Conservation (phyloP, 768 basidiomycete genomes). For the Boletus rufocinnamomeus region DNA sequence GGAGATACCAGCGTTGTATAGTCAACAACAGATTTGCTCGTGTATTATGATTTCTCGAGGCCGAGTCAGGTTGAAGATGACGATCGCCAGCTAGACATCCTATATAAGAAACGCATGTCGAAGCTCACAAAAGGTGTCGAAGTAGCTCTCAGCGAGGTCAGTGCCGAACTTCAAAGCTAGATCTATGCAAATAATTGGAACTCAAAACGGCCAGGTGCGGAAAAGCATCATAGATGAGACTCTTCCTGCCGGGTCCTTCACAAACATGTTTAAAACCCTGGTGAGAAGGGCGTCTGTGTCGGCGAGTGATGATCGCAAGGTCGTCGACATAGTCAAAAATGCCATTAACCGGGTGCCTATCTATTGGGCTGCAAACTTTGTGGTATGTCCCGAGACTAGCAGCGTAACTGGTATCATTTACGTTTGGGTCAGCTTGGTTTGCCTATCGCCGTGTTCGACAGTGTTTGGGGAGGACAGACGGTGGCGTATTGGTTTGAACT, state of each 20-base stretch:
- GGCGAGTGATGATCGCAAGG: conserved; percentile 14
- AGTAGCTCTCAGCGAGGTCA: conserved; percentile 12
- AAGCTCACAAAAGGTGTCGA: conserved; percentile 18
- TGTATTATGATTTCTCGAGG: conserved; percentile 61
- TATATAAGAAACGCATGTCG: conserved; percentile 22
- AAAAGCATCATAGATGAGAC: conserved; percentile 19
- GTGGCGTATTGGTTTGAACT: conserved; percentile 49
- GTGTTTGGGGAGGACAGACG: conserved; percentile 42
- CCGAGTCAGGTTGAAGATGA: conserved; percentile 34
- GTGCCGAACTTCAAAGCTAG: background rate
- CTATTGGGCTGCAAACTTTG: conserved; percentile 57
- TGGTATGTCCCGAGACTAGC: conserved; percentile 43
- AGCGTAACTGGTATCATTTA: background rate
- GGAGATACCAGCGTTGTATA: conserved; percentile 78
- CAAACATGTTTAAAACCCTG: conserved; percentile 8
- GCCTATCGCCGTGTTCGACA: conserved; percentile 35
- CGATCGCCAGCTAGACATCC: background rate
- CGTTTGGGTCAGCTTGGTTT: conserved; percentile 29
- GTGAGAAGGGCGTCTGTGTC: conserved; percentile 17
- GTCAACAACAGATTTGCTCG: conserved; percentile 43
- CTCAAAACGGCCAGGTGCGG: conserved; percentile 9
- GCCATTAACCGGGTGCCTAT: conserved; percentile 65
- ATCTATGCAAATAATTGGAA: background rate
- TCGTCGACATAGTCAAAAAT: conserved; percentile 64
- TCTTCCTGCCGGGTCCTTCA: conserved; percentile 11